Conservation (phyloP, 2,329 filamentous ascomycete genomes). For the Aspergillus intermedius region DNA sequence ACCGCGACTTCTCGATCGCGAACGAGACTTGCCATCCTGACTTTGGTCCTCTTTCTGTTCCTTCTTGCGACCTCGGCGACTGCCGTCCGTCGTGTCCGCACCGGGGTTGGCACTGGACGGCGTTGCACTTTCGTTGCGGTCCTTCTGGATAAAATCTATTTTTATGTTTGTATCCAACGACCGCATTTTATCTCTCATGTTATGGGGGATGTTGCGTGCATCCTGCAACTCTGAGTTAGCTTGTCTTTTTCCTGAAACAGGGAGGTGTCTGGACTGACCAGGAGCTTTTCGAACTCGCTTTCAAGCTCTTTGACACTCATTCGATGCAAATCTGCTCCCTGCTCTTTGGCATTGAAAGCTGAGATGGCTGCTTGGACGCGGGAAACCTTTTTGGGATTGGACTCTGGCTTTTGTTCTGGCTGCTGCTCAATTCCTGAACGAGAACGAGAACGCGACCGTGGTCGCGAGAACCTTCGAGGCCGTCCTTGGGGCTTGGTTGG, state of each 20-base stretch:
- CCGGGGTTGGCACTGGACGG: slow-evolving; percentile 39
- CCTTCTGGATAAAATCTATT: slow-evolving; percentile 87
- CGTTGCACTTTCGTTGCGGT: slow-evolving; percentile 62
- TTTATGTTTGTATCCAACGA: slow-evolving; percentile 85
- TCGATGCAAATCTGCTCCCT: slow-evolving; percentile 38
- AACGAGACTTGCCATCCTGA: slow-evolving; percentile 42
- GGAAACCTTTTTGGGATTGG: slow-evolving; percentile 43
- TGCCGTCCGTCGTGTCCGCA: slow-evolving; percentile 19
- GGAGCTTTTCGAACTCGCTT: slow-evolving; percentile 54
- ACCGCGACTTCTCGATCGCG: slow-evolving; percentile 61
- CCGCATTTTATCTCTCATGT: slow-evolving; percentile 92
- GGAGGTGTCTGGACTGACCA: slow-evolving; percentile 42
- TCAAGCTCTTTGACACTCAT: slow-evolving; percentile 53
- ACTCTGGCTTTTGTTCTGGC: slow-evolving; percentile 9
- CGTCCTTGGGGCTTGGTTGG: slow-evolving; percentile 13
- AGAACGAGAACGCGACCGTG: slow-evolving; percentile 24
- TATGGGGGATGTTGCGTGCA: slow-evolving; percentile 84
- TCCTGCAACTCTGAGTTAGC: slow-evolving; percentile 50
- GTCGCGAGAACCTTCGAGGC: slow-evolving; percentile 24
- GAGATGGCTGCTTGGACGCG: slow-evolving; percentile 61
- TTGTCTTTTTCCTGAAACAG: not conserved
- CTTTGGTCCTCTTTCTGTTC: slow-evolving; percentile 35
- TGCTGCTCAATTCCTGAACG: slow-evolving; percentile 1
- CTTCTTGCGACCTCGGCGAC: slow-evolving; percentile 38
- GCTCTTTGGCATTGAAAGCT: slow-evolving; percentile 52